A percentile compares a stretch with the other conserved stretches of the same genome.
Conservation (phyloP, 1,284 basidiomycete species). For the Trichosporon inkin region DNA sequence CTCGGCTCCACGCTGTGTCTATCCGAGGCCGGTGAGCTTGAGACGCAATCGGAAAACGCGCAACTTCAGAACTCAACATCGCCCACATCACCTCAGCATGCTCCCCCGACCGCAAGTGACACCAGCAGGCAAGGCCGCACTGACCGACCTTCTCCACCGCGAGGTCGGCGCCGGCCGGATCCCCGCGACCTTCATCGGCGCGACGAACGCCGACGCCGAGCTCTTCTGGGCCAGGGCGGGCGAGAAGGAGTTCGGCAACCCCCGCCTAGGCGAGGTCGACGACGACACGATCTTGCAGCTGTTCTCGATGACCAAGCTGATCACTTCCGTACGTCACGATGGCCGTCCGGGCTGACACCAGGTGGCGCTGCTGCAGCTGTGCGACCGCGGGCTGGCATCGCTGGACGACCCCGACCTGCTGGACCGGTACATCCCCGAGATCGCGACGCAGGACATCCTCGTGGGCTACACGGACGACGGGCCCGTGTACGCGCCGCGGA, state of each 20-base stretch:
- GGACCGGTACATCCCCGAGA: slow-evolving; percentile 34
- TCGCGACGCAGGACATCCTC: slow-evolving; percentile 31
- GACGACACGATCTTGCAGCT: slow-evolving; percentile 27
- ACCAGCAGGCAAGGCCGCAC: slow-evolving; percentile 9
- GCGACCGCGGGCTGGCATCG: slow-evolving; percentile 32
- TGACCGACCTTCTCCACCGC: slow-evolving; percentile 15
- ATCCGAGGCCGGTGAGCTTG: background rate
- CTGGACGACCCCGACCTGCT: slow-evolving; percentile 34
- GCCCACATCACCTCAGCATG: background rate
- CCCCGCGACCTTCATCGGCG: slow-evolving; percentile 22
- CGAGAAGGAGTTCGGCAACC: slow-evolving; percentile 15
- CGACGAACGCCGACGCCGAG: slow-evolving; percentile 16
- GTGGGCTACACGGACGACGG: slow-evolving; percentile 31
- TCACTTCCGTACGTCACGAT: slow-evolving; percentile 29
- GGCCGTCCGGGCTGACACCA: background rate
- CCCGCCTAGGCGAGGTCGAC: slow-evolving; percentile 12
- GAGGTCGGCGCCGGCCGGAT: slow-evolving; percentile 7
- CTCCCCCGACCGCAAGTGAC: slow-evolving; percentile 9
- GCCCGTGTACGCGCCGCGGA: slow-evolving; percentile 25
- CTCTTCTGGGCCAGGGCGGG: slow-evolving; percentile 18
- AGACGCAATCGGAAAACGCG: too few species aligned
- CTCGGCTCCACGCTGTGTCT: too few species aligned
- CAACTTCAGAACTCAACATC: slow-evolving; percentile 14
- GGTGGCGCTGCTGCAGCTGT: slow-evolving; percentile 36
- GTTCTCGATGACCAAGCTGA: slow-evolving; percentile 39